phyloP scores from a whole-genome alignment of 1,139 yeast species.

The Geotrichum phurueaensis region DNA sequence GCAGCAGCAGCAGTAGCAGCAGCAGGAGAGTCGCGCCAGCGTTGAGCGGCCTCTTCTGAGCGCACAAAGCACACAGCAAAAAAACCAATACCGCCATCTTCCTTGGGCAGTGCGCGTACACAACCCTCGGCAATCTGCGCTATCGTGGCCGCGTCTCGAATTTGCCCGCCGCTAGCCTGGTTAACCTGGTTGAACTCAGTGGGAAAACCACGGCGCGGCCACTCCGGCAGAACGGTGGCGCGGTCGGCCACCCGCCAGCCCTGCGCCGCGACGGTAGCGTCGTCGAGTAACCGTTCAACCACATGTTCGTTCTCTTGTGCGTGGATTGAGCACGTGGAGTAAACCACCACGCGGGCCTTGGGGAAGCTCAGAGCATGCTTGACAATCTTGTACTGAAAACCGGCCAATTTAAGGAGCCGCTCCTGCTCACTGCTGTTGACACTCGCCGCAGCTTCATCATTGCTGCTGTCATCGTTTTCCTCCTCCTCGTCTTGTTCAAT shows the following conservation, averaged over 20 bases:
- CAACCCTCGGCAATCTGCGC: slow-evolving; percentile 71
- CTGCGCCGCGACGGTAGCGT: slow-evolving; percentile 48
- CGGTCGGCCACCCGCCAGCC: slow-evolving; percentile 76
- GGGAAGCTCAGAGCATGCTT: slow-evolving; percentile 86
- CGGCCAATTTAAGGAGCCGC: slow-evolving; percentile 66
- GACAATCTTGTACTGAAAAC: slow-evolving; percentile 80
- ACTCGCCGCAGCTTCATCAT: slow-evolving; percentile 23
- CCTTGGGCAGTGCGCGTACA: slow-evolving; percentile 74
- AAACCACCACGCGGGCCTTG: slow-evolving; percentile 68
- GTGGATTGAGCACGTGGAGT: slow-evolving; percentile 92
- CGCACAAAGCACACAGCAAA: slow-evolving; percentile 80
- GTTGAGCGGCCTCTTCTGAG: slow-evolving; percentile 7
- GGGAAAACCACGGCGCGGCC: slow-evolving; percentile 80
- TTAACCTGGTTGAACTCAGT: slow-evolving; percentile 53
- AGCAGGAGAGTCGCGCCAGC: background rate
- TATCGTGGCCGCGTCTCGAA: slow-evolving; percentile 28
- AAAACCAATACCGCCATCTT: slow-evolving; percentile 95
- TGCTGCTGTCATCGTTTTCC: slow-evolving; percentile 24
- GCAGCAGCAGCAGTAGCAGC: background rate
- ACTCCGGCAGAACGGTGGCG: slow-evolving; percentile 61
- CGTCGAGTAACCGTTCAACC: slow-evolving; percentile 67
- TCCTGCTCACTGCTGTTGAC: slow-evolving; percentile 40
- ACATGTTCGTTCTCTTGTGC: slow-evolving; percentile 91
- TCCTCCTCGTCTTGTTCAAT: slow-evolving; percentile 33
- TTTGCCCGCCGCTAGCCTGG: background rate